These are phyloP conservation scores for Nigrospora osmanthi DNA, from an alignment of 2,329 filamentous ascomycete species.

Conservation along the genomic window DNA sequence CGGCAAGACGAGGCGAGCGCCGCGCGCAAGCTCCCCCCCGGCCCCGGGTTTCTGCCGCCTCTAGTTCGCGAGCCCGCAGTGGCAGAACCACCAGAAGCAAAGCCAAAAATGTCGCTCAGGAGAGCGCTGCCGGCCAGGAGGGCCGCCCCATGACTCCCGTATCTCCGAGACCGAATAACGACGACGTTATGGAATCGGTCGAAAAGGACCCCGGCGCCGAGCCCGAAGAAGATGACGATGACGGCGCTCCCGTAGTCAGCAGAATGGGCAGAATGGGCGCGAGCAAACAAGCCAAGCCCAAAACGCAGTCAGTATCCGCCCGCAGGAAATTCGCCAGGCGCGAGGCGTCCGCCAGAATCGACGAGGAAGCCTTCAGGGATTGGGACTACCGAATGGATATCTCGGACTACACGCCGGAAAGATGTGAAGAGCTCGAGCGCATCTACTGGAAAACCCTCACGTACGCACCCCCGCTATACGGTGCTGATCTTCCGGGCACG, in stretches of 20 bases:
- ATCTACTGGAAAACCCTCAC: slow-evolving; percentile 97
- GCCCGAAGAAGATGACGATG: slow-evolving; percentile 36
- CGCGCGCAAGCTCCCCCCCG: slow-evolving; percentile 52
- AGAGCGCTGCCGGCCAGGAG: slow-evolving; percentile 29
- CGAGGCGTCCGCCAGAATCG: slow-evolving; percentile 70
- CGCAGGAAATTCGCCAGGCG: slow-evolving; percentile 79
- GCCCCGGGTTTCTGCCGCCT: slow-evolving; percentile 28
- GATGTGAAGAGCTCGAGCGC: slow-evolving; percentile 89
- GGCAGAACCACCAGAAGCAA: slow-evolving; percentile 30
- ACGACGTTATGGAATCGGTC: slow-evolving; percentile 36
- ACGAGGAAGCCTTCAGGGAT: slow-evolving; percentile 82
- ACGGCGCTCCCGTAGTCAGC: slow-evolving; percentile 30
- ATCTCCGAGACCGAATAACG: slow-evolving; percentile 37
- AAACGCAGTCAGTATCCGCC: slow-evolving; percentile 72
- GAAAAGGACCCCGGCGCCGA: slow-evolving; percentile 39
- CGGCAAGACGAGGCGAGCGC: slow-evolving; percentile 78
- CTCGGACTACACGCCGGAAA: slow-evolving; percentile 81
- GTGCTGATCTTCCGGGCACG: slow-evolving; percentile 92
- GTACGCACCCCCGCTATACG: slow-evolving; percentile 90
- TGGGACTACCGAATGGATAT: slow-evolving; percentile 88
- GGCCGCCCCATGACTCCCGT: slow-evolving; percentile 52
- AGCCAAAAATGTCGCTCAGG: slow-evolving; percentile 28
- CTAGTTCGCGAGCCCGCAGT: slow-evolving; percentile 28
- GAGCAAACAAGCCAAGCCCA: slow-evolving; percentile 42
- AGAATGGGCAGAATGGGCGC: slow-evolving; percentile 41